phyloP scores from a whole-genome alignment of 2,329 filamentous ascomycete species.

The Ophiostoma novo-ulmi region DNA sequence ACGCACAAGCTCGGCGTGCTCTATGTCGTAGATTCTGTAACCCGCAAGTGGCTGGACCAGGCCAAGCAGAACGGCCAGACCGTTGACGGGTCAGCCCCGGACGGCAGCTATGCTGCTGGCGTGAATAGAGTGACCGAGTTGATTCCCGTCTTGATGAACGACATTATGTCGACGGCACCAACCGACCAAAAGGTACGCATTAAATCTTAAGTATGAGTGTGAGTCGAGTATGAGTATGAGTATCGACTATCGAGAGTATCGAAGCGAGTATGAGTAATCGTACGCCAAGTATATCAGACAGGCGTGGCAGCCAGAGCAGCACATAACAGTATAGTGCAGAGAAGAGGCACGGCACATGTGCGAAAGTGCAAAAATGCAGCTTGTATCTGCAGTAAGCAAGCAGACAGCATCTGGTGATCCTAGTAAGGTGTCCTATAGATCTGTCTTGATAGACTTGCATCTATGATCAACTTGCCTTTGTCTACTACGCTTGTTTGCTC shows the following conservation, averaged over 20 bases:
- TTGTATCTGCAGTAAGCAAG: background rate
- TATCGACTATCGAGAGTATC: background rate
- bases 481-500: background rate
- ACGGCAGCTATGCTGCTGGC: conserved; percentile 91
- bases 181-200: conserved; percentile 93
- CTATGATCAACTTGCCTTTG: background rate
- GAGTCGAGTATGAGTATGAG: conserved; percentile 1
- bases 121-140: conserved; percentile 95
- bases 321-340: background rate
- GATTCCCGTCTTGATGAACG: conserved; percentile 89
- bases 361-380: background rate
- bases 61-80: conserved; percentile 80
- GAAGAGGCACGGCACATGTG: background rate
- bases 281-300: background rate
- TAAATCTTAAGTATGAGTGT: background rate
- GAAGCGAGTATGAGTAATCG: background rate
- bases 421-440: background rate
- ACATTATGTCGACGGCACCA: conserved; percentile 82
- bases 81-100: conserved; percentile 72
- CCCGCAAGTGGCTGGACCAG: conserved; percentile 96
- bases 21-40: conserved; percentile 99
- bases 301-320: background rate
- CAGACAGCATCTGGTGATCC: background rate
- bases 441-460: background rate
- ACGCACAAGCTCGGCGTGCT: conserved; percentile 98